phyloP scores from a whole-genome alignment of 139 green algal genomes.

The Mesotaenium endlicherianum region DNA sequence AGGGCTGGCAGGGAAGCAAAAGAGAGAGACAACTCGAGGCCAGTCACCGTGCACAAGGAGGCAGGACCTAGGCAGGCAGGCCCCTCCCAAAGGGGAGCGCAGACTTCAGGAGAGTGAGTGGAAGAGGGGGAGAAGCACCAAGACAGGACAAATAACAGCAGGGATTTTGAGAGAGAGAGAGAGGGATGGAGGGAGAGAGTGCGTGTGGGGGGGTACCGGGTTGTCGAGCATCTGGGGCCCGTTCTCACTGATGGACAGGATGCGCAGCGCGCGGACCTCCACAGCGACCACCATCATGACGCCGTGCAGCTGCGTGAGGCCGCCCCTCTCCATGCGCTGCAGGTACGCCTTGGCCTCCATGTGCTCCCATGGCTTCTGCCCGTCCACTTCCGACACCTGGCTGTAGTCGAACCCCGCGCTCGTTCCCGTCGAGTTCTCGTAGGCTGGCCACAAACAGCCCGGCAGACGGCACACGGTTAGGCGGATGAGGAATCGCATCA shows the following conservation, averaged over 20 bases:
- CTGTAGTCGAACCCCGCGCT: neutral
- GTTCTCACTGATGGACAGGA: neutral
- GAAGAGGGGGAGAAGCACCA: neutral
- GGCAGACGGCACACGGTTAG: no score
- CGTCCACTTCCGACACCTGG: neutral
- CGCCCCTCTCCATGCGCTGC: neutral
- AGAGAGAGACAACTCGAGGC: neutral
- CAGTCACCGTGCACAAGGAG: no score
- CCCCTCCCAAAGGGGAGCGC: neutral
- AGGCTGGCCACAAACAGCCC: no score
- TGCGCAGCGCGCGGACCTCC: neutral
- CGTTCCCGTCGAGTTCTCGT: no score
- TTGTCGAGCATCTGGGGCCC: neutral
- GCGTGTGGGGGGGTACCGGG: neutral
- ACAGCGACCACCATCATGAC: conserved; percentile 4
- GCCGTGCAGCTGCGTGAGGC: neutral
- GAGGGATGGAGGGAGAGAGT: neutral
- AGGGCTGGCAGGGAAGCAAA: neutral
- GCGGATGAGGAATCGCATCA: no score
- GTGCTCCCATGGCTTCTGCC: neutral
- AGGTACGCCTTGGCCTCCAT: neutral
- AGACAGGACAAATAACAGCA: neutral
- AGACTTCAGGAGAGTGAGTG: neutral
- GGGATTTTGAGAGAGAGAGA: neutral
- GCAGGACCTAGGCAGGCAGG: neutral